phyloP scores from a whole-genome alignment of 257 asterid species.

The Solanum boliviense region DNA sequence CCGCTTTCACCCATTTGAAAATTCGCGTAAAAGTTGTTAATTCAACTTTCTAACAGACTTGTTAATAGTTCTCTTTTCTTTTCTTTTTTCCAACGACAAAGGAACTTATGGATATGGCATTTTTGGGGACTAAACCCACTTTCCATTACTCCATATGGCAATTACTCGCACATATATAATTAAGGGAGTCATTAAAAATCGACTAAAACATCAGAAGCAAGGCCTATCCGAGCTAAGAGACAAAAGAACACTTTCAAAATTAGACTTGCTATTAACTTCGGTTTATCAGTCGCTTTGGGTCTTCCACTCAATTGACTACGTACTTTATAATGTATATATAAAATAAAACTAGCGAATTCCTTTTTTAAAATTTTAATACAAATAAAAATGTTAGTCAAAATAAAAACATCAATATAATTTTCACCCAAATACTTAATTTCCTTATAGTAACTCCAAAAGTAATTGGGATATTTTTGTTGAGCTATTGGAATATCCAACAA shows the following conservation, averaged over 20 bases:
- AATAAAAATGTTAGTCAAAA: neutral
- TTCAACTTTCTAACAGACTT: neutral
- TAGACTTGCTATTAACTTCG: neutral
- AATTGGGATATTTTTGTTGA: neutral
- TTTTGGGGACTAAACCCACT: neutral
- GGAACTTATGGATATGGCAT: neutral
- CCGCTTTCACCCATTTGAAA: neutral
- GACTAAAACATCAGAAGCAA: neutral
- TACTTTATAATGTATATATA: neutral
- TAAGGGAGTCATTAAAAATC: neutral
- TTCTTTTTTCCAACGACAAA: neutral
- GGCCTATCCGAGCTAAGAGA: neutral
- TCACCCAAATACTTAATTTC: neutral
- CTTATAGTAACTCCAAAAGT: neutral
- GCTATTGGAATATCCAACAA: neutral
- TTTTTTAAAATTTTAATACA: neutral
- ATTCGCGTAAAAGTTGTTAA: too few species aligned
- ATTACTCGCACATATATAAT: neutral
- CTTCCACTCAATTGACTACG: neutral
- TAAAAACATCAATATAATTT: neutral
- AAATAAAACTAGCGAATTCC: neutral
- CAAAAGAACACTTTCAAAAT: neutral
- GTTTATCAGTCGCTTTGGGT: neutral
- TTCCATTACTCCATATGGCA: neutral
- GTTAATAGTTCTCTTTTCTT: neutral